Evolutionary conservation across 306 rosid species (phyloP).

Genomic region (Dalbergia cultrata): DNA sequence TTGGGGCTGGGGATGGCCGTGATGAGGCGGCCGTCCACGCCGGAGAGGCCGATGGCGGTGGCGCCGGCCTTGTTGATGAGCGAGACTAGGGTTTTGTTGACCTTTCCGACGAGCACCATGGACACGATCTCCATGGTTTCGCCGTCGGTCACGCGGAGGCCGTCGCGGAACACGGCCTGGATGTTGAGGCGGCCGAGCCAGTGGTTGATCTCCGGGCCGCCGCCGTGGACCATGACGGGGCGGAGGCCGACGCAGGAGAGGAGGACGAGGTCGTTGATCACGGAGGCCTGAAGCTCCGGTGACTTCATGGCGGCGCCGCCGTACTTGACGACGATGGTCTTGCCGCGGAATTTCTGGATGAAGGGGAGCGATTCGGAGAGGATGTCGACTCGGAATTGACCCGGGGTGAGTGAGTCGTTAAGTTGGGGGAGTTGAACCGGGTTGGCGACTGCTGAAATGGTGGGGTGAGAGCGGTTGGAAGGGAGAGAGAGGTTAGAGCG

Average conservation of each 20-base stretch:
- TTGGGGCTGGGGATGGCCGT: slow-evolving; percentile 83
- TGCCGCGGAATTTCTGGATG: slow-evolving; percentile 93
- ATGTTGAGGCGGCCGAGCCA: slow-evolving; percentile 92
- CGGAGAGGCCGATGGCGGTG: slow-evolving; percentile 87
- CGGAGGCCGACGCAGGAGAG: slow-evolving; percentile 91
- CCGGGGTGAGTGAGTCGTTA: slow-evolving; percentile 48
- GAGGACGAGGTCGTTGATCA: slow-evolving; percentile 92
- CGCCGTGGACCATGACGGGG: slow-evolving; percentile 90
- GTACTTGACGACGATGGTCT: slow-evolving; percentile 90
- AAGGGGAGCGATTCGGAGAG: slow-evolving; percentile 94
- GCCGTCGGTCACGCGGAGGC: slow-evolving; percentile 89
- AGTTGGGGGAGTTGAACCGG: slow-evolving; percentile 26
- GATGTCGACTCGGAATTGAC: slow-evolving; percentile 89
- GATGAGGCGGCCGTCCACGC: slow-evolving; percentile 79
- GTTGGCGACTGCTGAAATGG: slow-evolving; percentile 41
- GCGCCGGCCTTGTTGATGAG: slow-evolving; percentile 84
- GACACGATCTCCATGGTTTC: slow-evolving; percentile 95
- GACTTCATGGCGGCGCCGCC: slow-evolving; percentile 99
- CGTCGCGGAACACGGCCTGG: slow-evolving; percentile 79
- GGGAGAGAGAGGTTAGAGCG: slow-evolving; percentile 34
- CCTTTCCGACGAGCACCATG: slow-evolving; percentile 94
- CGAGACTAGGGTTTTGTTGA: slow-evolving; percentile 80
- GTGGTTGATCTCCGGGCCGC: slow-evolving; percentile 92
- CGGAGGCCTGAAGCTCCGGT: slow-evolving; percentile 77
- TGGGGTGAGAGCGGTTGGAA: slow-evolving; percentile 23